Percentiles rank a stretch among this genome's conserved stretches.
Conservation (phyloP, 495 filamentous ascomycete genomes). For the Aspergillus baeticus region DNA sequence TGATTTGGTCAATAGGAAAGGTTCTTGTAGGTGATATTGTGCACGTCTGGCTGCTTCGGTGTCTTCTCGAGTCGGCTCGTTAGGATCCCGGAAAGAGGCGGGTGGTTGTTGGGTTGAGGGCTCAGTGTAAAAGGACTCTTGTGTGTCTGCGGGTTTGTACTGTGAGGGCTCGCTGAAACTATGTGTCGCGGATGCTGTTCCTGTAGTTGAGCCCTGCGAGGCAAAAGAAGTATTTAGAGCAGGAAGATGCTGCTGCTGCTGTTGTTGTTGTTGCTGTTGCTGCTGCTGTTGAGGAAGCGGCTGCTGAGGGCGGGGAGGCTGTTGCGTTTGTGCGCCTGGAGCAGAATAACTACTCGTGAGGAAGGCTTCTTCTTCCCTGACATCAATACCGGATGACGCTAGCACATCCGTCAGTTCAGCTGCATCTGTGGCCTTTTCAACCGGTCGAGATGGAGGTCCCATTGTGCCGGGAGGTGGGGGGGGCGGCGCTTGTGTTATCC, state of each 20-base stretch:
- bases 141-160: slow-evolving; percentile 29
- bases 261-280: slow-evolving; percentile 31
- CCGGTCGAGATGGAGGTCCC: slow-evolving; percentile 77
- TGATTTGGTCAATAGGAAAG: slow-evolving; percentile 55
- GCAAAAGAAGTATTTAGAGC: slow-evolving; percentile 40
- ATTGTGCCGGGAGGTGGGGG: slow-evolving; percentile 57
- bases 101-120: slow-evolving; percentile 30
- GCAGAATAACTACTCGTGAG: slow-evolving; percentile 60
- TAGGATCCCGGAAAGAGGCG: slow-evolving; percentile 37
- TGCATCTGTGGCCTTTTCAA: slow-evolving; percentile 65
- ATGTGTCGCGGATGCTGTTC: slow-evolving; percentile 33
- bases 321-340: slow-evolving; percentile 42
- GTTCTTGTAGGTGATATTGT: slow-evolving; percentile 57
- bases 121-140: slow-evolving; percentile 36
- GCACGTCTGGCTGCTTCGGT: slow-evolving; percentile 42
- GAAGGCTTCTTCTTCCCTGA: slow-evolving; percentile 77
- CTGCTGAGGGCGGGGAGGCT: slow-evolving; percentile 43
- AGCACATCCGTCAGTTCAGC: slow-evolving; percentile 75
- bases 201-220: slow-evolving; percentile 42
- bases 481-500: slow-evolving; percentile 30
- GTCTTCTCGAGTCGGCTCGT: slow-evolving; percentile 43
- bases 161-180: slow-evolving; percentile 41
- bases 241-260: slow-evolving; percentile 37
- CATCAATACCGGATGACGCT: slow-evolving; percentile 75
- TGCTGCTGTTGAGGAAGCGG: slow-evolving; percentile 27